These are phyloP conservation scores for Tricholoma matsutake DNA, from an alignment of 768 basidiomycete species.

Conservation along the genomic window DNA sequence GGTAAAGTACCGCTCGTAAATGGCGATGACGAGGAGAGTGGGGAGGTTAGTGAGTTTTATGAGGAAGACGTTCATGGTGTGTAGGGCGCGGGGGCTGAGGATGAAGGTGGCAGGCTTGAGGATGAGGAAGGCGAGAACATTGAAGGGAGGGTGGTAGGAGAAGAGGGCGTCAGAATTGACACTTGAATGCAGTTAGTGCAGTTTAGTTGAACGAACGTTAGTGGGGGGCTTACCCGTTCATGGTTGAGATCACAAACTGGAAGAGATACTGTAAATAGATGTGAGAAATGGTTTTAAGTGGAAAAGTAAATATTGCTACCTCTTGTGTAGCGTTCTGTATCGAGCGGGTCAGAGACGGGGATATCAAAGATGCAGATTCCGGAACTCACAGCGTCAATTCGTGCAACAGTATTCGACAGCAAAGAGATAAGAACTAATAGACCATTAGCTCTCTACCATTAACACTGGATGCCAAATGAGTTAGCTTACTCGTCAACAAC, in stretches of 20 bases:
- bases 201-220: not conserved
- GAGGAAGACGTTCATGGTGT: slow-evolving; percentile 80
- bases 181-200: slow-evolving; percentile 33
- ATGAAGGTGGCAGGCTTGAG: slow-evolving; percentile 78
- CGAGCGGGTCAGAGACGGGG: not conserved
- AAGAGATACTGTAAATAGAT: slow-evolving; percentile 71
- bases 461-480: not conserved
- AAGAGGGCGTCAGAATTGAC: slow-evolving; percentile 89
- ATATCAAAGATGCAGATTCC: not conserved
- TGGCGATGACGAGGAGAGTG: slow-evolving; percentile 66
- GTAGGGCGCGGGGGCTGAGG: slow-evolving; percentile 73
- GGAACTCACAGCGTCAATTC: slow-evolving; percentile 60
- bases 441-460: not conserved
- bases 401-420: slow-evolving; percentile 84
- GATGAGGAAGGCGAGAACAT: slow-evolving; percentile 74
- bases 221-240: slow-evolving; percentile 66
- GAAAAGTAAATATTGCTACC: slow-evolving; percentile 17
- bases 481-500: slow-evolving; percentile 67
- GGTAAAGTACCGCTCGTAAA: slow-evolving; percentile 75
- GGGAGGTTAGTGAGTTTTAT: slow-evolving; percentile 86
- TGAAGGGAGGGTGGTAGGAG: slow-evolving; percentile 91
- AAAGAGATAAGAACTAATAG: slow-evolving; percentile 76
- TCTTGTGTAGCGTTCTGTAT: slow-evolving; percentile 47
- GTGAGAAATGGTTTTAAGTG: slow-evolving; percentile 31
- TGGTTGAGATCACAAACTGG: slow-evolving; percentile 81